Percentiles rank a stretch among this genome's conserved stretches.
phyloP scores from a whole-genome alignment of 371 early-diverging fungal genomes.

The Nosema muscidifuracis region DNA sequence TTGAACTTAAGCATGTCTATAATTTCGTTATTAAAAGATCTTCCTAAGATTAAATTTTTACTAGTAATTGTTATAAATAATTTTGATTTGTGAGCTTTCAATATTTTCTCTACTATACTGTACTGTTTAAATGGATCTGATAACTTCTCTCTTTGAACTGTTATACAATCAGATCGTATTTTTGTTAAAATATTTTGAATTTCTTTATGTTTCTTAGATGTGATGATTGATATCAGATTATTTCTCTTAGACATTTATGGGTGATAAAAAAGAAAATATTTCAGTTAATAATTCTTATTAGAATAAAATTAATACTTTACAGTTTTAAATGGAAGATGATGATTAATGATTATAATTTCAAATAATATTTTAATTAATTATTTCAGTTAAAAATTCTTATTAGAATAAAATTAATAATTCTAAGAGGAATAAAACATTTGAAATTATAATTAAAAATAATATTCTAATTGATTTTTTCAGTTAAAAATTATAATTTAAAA shows the following conservation, averaged over 20 bases:
- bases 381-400: too few relatives aligned
- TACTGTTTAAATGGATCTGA: constrained; percentile 19
- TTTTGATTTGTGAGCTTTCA: constrained; percentile 31
- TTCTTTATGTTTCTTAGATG: constrained; percentile 5
- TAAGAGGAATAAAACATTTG: too few relatives aligned
- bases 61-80: constrained; percentile 32
- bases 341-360: too few relatives aligned
- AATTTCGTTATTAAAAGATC: constrained; percentile 41
- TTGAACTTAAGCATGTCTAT: constrained; percentile 44
- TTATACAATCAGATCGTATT: constrained; percentile 29
- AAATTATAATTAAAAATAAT: too few relatives aligned
- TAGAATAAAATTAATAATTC: too few relatives aligned
- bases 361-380: too few relatives aligned
- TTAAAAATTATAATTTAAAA: too few relatives aligned
- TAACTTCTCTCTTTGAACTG: constrained; percentile 9
- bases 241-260: constrained; percentile 17
- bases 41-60: constrained; percentile 31
- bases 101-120: constrained; percentile 13
- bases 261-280: not conserved
- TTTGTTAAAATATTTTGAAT: constrained; percentile 36
- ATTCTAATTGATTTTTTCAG: too few relatives aligned
- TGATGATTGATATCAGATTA: constrained; percentile 27
- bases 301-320: not conserved
- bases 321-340: too few relatives aligned
- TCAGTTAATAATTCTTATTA: too few relatives aligned